Evolutionary conservation across 345 rosid genomes (phyloP).

Genomic region (Bruguiera parviflora): DNA sequence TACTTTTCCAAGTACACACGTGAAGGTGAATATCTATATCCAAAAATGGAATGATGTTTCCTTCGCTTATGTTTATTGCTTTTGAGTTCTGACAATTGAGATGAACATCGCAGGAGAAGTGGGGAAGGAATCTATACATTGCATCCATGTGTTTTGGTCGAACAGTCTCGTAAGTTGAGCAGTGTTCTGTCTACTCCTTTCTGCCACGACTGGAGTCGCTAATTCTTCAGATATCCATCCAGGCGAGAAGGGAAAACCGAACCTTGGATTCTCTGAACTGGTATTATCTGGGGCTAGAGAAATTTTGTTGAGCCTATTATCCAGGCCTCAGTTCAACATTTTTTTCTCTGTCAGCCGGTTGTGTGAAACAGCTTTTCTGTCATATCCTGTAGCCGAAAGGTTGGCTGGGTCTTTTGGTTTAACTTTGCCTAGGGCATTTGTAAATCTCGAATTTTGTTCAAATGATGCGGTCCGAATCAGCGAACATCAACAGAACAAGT

Average conservation of each 20-base stretch:
- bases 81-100: background rate
- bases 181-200: background rate
- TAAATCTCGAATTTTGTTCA: background rate
- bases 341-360: constrained; percentile 1
- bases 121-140: background rate
- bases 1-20: constrained; percentile 3
- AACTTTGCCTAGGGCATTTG: constrained; percentile 6
- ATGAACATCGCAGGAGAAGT: constrained; percentile 4
- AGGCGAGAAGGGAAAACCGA: background rate
- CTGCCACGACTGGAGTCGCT: background rate
- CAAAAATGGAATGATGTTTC: background rate
- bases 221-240: background rate
- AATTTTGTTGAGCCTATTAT: constrained; percentile 20
- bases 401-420: background rate
- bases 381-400: background rate
- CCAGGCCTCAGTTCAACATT: constrained; percentile 8
- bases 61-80: background rate
- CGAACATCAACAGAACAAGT: background rate
- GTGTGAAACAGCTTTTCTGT: background rate
- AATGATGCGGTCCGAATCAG: no score
- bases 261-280: constrained; percentile 6
- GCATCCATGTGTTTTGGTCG: background rate
- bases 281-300: constrained; percentile 16
- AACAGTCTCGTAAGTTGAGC: background rate
- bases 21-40: constrained; percentile 10